A percentile compares a stretch with the other conserved stretches of the same genome.
phyloP scores from a whole-genome alignment of 257 asterid genomes.

The Apocynum venetum region DNA sequence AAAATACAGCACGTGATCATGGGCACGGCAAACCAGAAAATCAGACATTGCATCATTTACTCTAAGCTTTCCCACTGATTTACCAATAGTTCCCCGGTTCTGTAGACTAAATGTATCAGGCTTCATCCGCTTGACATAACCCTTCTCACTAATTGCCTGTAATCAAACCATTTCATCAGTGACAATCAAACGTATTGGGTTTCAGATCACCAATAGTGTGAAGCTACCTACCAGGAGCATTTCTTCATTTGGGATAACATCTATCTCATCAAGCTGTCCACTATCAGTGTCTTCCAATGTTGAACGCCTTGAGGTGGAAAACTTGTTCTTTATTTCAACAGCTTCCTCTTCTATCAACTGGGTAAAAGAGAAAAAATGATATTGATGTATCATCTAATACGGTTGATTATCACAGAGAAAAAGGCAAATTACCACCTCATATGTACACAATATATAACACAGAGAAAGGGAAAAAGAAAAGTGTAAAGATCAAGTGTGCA shows the following conservation, averaged over 20 bases:
- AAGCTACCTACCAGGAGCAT: conserved; percentile 66
- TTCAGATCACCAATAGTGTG: conserved; percentile 9
- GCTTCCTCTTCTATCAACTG: conserved; percentile 91
- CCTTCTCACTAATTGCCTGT: conserved; percentile 97
- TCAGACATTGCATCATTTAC: conserved; percentile 92
- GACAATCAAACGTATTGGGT: neutral
- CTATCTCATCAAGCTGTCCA: conserved; percentile 83
- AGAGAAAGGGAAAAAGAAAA: neutral
- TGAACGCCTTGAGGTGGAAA: conserved; percentile 83
- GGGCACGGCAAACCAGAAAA: conserved; percentile 91
- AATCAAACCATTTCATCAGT: conserved; percentile 12
- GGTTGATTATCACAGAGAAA: neutral
- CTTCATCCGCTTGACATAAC: conserved; percentile 91
- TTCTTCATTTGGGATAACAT: conserved; percentile 91
- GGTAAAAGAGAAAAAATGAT: neutral
- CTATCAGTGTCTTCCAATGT: conserved; percentile 78
- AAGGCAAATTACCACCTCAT: conserved; percentile 9
- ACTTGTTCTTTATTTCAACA: conserved; percentile 77
- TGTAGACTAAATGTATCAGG: conserved; percentile 94
- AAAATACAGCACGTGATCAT: conserved; percentile 87
- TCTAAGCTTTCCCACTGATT: conserved; percentile 93
- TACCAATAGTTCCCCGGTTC: conserved; percentile 92
- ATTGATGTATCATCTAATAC: conserved; percentile 1
- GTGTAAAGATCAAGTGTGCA: neutral
- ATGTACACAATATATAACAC: neutral